A percentile compares a stretch with the other conserved stretches of the same genome.
Conservation (phyloP, 768 basidiomycete species). For the Russula lepida region DNA sequence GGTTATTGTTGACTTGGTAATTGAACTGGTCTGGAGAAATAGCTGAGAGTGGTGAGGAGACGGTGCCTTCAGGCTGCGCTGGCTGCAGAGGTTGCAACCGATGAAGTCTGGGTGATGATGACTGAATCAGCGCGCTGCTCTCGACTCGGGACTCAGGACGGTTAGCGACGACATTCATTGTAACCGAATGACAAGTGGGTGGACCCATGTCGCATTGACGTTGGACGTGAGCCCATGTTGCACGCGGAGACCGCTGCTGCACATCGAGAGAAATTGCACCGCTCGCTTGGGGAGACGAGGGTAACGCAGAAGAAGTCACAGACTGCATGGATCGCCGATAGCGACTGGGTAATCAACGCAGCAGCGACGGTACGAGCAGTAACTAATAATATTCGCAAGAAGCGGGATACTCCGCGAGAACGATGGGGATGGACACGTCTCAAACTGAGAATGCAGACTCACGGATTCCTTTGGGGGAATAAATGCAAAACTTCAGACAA, state of each 20-base stretch:
- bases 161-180: slow-evolving; percentile 9
- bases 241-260: slow-evolving; percentile 20
- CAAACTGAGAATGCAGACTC: slow-evolving; percentile 22
- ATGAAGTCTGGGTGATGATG: slow-evolving; percentile 39
- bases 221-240: slow-evolving; percentile 21
- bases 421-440: slow-evolving; percentile 20
- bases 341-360: slow-evolving; percentile 1
- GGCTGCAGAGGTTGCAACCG: slow-evolving; percentile 47
- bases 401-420: slow-evolving; percentile 16
- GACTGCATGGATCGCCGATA: slow-evolving; percentile 17
- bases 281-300: slow-evolving; percentile 18
- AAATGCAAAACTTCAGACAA: slow-evolving; percentile 16
- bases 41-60: slow-evolving; percentile 34
- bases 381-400: slow-evolving; percentile 14
- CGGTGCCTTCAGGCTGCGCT: slow-evolving; percentile 27
- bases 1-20: slow-evolving; percentile 25
- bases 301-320: slow-evolving; percentile 5
- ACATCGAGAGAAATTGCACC: slow-evolving; percentile 4
- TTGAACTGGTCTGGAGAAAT: slow-evolving; percentile 41
- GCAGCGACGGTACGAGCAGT: slow-evolving; percentile 4
- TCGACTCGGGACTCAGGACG: slow-evolving; percentile 17
- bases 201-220: slow-evolving; percentile 21
- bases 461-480: slow-evolving; percentile 15
- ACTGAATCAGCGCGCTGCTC: slow-evolving; percentile 42
- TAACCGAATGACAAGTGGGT: not conserved